Percentiles rank a stretch among this genome's conserved stretches.
Evolutionary conservation across 441 rosid species (phyloP).

Genomic region (Pelargonium citronellum): DNA sequence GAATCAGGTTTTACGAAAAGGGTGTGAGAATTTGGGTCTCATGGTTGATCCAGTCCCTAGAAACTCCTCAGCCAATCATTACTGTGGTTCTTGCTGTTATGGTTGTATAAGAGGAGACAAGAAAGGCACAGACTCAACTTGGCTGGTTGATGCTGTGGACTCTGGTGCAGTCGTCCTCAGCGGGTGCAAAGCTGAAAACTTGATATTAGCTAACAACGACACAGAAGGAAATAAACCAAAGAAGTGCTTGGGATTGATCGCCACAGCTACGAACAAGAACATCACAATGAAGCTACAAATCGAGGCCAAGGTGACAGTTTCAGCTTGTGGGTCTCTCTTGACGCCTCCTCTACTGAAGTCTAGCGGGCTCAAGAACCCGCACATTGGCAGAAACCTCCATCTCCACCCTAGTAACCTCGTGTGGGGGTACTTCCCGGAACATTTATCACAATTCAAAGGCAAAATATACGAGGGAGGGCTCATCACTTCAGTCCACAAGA

Average conservation of each 20-base stretch:
- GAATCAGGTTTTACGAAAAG: conserved; percentile 65
- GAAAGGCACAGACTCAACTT: conserved; percentile 65
- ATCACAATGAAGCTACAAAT: conserved; percentile 44
- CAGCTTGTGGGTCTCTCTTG: conserved; percentile 67
- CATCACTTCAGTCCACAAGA: conserved; percentile 63
- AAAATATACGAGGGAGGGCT: conserved; percentile 72
- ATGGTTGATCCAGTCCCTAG: conserved; percentile 44
- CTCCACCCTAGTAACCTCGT: conserved; percentile 72
- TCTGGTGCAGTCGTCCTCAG: conserved; percentile 63
- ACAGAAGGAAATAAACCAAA: conserved; percentile 31
- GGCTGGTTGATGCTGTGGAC: conserved; percentile 75
- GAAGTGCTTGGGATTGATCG: conserved; percentile 69
- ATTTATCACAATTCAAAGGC: conserved; percentile 42
- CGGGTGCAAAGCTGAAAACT: conserved; percentile 72
- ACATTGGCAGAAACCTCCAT: conserved; percentile 72
- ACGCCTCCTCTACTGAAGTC: conserved; percentile 77
- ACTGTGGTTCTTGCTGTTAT: conserved; percentile 76
- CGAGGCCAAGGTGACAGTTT: conserved; percentile 65
- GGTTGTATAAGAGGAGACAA: conserved; percentile 81
- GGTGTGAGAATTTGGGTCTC: conserved; percentile 62
- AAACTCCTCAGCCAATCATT: conserved; percentile 68
- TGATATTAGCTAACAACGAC: conserved; percentile 38
- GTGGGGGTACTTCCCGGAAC: conserved; percentile 90
- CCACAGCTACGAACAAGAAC: conserved; percentile 30
- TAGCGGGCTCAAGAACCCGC: conserved; percentile 61